Evolutionary conservation across 257 asterid genomes (phyloP), one percentile per base, ranked within the genome.

Genomic region (Handroanthus guayacan): DNA sequence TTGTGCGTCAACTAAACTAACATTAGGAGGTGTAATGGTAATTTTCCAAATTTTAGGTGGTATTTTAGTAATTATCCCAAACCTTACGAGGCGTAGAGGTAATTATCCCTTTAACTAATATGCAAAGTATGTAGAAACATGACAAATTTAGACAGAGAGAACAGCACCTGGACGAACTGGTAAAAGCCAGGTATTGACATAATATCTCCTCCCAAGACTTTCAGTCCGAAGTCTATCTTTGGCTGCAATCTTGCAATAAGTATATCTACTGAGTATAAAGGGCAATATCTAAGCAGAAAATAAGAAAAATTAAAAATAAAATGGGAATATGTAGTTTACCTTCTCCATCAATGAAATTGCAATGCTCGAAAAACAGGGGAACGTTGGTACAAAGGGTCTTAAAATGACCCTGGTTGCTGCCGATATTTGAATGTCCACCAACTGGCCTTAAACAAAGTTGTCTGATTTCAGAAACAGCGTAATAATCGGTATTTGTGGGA

Each of bases 171-270:
- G 45, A 87, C 79, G 50, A 79, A 69, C 3, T 83, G 96, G 85
- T 90, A 89, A 8, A 94, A 71, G 57, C 93, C 97, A 5, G 98
- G 97, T 78, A 94, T 88, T 9, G 97, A 88, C 98, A 94, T 92
- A 41, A 90, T 61, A 82, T 92, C 95, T 12, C 86, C 97, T 74
- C 95, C 91, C 76, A 89, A 31, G 58, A 94, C 70, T 80, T 72
- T 88, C 69, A 94, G 78, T 65, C 97, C 97, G 41, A 94, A 94
- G 68, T 94, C 98, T 71, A 94, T 85, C 77, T 83, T 84, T 71
- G 98, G 97, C 97, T 94, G 89, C 88, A 87, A 47, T 63, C 84
- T 80, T 76, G 72, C 78, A 75, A 79, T 17, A 39, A 70, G 47
- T 41, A 75, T 5, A 58, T 55, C 9, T 9, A 68, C 38, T 65